Percentiles rank a stretch among this genome's conserved stretches.
Conservation (phyloP, 257 asterid genomes). For the Penstemon eatonii region DNA sequence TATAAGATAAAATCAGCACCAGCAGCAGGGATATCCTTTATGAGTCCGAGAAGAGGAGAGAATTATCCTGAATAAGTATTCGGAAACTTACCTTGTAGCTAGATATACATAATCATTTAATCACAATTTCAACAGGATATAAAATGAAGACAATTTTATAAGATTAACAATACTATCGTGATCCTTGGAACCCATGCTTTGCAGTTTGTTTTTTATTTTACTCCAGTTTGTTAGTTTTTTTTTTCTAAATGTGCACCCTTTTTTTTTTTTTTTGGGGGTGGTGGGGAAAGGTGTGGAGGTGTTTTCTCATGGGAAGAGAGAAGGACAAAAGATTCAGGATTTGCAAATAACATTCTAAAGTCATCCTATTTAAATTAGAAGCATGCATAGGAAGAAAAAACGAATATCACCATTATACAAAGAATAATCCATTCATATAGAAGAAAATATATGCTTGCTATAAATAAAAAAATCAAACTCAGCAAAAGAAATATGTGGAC, state of each 20-base stretch:
- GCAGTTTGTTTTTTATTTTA: constrained; percentile 10
- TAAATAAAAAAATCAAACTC: background rate
- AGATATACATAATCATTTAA: background rate
- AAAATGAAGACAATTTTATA: background rate
- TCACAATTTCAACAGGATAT: background rate
- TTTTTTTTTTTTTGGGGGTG: too few species aligned
- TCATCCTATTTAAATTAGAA: constrained; percentile 8
- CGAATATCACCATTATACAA: background rate
- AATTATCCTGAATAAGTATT: constrained; percentile 7
- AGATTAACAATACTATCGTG: background rate
- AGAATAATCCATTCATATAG: constrained; percentile 3
- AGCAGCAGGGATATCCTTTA: background rate
- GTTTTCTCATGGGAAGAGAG: background rate
- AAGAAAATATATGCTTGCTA: constrained; percentile 16
- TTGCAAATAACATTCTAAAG: background rate
- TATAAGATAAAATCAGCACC: constrained; percentile 5
- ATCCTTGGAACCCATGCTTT: constrained; percentile 14
- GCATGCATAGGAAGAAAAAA: background rate
- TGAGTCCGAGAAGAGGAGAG: background rate
- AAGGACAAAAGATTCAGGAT: background rate
- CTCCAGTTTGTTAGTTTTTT: background rate
- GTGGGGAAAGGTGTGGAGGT: too few species aligned
- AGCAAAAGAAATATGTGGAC: constrained; percentile 18
- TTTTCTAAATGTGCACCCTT: background rate
- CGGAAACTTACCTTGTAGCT: background rate